A percentile compares a stretch with the other conserved stretches of the same genome.
Evolutionary conservation across 441 rosid genomes (phyloP).

Genomic region (Gossypium davidsonii): DNA sequence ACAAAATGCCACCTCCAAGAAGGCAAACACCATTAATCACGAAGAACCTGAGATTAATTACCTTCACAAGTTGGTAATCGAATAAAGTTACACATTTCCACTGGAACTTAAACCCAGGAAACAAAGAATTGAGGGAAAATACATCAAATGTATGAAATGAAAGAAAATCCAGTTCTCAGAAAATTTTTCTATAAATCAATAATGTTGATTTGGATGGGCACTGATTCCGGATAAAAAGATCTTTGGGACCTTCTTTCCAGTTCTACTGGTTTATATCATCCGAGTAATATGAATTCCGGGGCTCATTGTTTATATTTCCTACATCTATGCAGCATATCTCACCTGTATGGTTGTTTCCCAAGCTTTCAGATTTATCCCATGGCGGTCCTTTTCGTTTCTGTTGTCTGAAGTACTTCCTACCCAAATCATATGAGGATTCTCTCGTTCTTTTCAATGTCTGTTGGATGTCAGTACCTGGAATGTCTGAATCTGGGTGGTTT

Average conservation of each 20-base stretch:
- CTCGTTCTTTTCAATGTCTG: conserved; percentile 37
- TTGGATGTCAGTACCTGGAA: conserved; percentile 26
- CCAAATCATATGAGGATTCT: not conserved
- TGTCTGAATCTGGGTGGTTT: conserved; percentile 26
- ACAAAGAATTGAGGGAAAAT: conserved; percentile 50
- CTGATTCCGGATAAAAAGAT: conserved; percentile 30
- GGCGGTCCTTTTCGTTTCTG: conserved; percentile 39
- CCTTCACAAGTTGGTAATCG: not conserved
- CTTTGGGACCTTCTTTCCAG: conserved; percentile 28
- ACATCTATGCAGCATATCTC: conserved; percentile 29
- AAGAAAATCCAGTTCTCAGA: conserved; percentile 28
- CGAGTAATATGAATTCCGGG: conserved; percentile 24
- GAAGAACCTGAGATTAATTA: conserved; percentile 2
- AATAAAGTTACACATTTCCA: conserved; percentile 8
- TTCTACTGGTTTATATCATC: conserved; percentile 34
- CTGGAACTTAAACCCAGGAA: conserved; percentile 17
- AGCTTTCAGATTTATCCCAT: conserved; percentile 6
- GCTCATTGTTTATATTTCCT: conserved; percentile 29
- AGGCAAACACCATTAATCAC: not conserved
- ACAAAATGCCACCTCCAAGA: not conserved
- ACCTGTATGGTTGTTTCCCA: conserved; percentile 17
- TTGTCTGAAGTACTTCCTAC: conserved; percentile 17
- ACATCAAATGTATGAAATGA: conserved; percentile 27
- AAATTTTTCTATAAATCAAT: conserved; percentile 36
- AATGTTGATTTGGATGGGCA: conserved; percentile 29